Evolutionary conservation across 179 eudicot species (phyloP), one percentile per base, ranked within the genome.

Genomic region (Corrigiola litoralis): DNA sequence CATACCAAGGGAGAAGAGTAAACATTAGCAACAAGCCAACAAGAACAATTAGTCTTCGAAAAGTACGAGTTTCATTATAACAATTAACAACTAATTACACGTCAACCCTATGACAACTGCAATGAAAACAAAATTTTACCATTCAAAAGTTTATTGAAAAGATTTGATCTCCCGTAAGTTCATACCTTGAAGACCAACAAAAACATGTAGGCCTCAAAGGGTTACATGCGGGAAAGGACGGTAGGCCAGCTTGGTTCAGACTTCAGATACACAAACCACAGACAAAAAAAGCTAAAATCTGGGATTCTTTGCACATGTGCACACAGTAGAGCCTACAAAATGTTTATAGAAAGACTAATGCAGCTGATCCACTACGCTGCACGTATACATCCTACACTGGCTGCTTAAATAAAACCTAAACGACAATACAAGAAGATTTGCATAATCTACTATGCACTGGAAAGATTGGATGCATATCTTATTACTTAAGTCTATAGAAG

Each of bases 271-370:
- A 59, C 42, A 58, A 42, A 47, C 12, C 57, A 56, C n/a, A 51
- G 34, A 48, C 58, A 37, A 29, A 44, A 11, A 52, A 40, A 53
- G 67, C 29, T 37, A 9, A 41, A 73, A 52, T 52, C 58, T 61
- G 38, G 63, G 68, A 73, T 60, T 67, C 77, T 63, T 48, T 74
- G 55, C 64, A 53, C 74, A 63, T 64, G 74, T 33, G 60, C 66
- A 29, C 44, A 46, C 29, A 25, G 44, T 12, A 10, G 21, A 32
- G 58, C 41, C 25, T 21, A 29, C 20, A 13, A 34, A 20, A 20
- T 0, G n/a, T n/a, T n/a, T n/a, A n/a, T n/a, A n/a, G n/a, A 37
- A 55, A 16, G 10, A 58, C 23, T 17, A 17, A 45, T 24, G 54
- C 27, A 24, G n/a, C n/a, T n/a, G n/a, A n/a, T n/a, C n/a, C n/a